Conservation (phyloP, 202 grass and related monocot species). For the Tripidium arundinaceum region DNA sequence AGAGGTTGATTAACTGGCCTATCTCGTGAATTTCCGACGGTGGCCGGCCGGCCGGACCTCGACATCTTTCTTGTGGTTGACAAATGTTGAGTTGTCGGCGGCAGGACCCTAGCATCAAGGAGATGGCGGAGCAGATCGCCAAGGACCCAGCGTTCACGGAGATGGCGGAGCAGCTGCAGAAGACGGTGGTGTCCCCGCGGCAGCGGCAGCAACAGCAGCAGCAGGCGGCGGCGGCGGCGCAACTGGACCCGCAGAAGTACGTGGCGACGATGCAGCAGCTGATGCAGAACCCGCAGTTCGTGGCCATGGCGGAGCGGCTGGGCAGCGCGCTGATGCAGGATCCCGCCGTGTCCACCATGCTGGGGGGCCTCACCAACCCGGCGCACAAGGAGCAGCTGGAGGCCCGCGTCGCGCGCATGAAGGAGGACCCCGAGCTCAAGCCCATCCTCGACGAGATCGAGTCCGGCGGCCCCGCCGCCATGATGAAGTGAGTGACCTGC, state of each 20-base stretch:
- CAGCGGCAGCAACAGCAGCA: not conserved
- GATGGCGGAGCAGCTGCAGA: conserved; percentile 99
- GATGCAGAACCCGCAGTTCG: conserved; percentile 93
- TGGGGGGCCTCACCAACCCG: conserved; percentile 72
- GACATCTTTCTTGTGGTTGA: not conserved
- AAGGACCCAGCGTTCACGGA: conserved; percentile 82
- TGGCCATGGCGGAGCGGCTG: conserved; percentile 80
- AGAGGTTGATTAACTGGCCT: too few species aligned
- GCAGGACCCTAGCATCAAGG: conserved; percentile 91
- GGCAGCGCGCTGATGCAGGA: conserved; percentile 97
- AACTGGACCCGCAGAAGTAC: conserved; percentile 82
- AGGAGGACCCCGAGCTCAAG: conserved; percentile 77
- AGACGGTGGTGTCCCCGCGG: conserved; percentile 45
- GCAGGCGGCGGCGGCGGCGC: not conserved
- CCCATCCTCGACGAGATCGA: conserved; percentile 96
- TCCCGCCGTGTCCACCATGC: conserved; percentile 66
- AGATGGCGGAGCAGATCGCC: conserved; percentile 97
- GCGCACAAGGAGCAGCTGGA: conserved; percentile 70
- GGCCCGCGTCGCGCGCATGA: conserved; percentile 70
- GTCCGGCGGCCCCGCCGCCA: conserved; percentile 69
- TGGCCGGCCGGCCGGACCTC: too few species aligned
- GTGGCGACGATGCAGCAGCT: conserved; percentile 92
- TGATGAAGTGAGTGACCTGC: conserved; percentile 72
- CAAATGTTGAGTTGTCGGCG: not conserved
- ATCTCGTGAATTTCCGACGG: too few species aligned